phyloP scores from a whole-genome alignment of 1,284 basidiomycete genomes.

The Amanita bisporigera region DNA sequence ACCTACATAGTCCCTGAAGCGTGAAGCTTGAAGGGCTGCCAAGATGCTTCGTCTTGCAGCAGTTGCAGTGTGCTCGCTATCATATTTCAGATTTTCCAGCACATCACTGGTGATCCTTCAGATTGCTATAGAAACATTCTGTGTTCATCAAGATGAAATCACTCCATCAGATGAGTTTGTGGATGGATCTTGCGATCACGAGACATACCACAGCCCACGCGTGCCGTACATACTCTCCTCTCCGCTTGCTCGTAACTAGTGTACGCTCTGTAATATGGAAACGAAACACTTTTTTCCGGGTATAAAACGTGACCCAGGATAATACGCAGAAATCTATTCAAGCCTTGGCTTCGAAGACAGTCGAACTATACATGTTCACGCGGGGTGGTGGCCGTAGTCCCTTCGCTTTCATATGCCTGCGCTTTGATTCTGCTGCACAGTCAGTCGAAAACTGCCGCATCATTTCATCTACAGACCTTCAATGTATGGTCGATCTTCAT shows the following conservation, averaged over 20 bases:
- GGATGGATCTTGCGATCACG: background rate
- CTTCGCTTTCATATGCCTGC: constrained; percentile 75
- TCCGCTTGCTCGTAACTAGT: background rate
- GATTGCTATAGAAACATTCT: too few species aligned
- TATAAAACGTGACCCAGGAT: background rate
- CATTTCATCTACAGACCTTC: constrained; percentile 58
- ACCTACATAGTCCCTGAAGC: background rate
- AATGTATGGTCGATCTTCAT: constrained; percentile 72
- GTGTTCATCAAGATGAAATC: background rate
- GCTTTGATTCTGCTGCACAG: constrained; percentile 61
- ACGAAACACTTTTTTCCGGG: background rate
- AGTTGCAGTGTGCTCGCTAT: too few species aligned
- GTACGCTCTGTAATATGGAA: background rate
- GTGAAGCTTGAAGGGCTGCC: background rate
- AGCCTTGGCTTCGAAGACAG: background rate
- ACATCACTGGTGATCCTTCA: too few species aligned
- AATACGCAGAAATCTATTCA: background rate
- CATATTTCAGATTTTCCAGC: too few species aligned
- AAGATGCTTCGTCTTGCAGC: too few species aligned
- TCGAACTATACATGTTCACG: constrained; percentile 23
- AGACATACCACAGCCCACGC: background rate
- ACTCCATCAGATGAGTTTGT: background rate
- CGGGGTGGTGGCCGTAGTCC: constrained; percentile 68
- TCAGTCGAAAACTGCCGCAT: background rate
- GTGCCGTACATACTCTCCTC: background rate